These are phyloP conservation scores for Euptelea pleiosperma DNA, from an alignment of 164 flowering plant genomes.

Conservation along the genomic window DNA sequence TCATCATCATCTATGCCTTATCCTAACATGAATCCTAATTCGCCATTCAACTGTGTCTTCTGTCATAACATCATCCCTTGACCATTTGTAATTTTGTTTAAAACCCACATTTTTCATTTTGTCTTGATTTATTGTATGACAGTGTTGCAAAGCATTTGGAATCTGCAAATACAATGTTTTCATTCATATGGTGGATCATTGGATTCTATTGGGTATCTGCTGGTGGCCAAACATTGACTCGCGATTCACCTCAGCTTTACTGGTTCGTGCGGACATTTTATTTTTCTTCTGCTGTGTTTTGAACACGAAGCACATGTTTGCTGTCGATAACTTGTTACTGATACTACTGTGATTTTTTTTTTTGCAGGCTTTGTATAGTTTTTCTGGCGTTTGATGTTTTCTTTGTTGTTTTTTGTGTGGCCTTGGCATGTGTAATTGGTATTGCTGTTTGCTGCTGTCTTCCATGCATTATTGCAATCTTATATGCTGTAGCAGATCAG, in stretches of 20 bases:
- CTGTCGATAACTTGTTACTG: too few species aligned
- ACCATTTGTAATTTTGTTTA: too few species aligned
- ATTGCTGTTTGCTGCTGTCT: slow-evolving; percentile 88
- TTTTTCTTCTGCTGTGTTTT: too few species aligned
- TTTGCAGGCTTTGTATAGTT: slow-evolving; percentile 72
- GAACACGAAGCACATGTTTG: too few species aligned
- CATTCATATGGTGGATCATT: slow-evolving; percentile 85
- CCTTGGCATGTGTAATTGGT: slow-evolving; percentile 74
- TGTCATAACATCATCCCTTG: too few species aligned
- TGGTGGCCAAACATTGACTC: slow-evolving; percentile 52
- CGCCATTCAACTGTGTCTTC: too few species aligned
- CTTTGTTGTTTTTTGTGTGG: slow-evolving; percentile 73
- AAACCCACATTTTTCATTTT: too few species aligned
- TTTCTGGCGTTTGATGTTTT: slow-evolving; percentile 77
- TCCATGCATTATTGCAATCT: slow-evolving; percentile 75
- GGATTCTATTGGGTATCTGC: slow-evolving; percentile 88
- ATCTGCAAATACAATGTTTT: slow-evolving; percentile 84
- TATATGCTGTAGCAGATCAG: slow-evolving; percentile 77
- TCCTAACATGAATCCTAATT: too few species aligned
- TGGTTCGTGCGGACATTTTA: slow-evolving; percentile 37
- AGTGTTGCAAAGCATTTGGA: slow-evolving; percentile 71
- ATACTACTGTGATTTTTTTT: too few species aligned
- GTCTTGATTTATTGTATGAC: too few species aligned
- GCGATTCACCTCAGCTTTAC: slow-evolving; percentile 69
- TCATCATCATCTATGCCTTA: too few species aligned